Percentiles rank a stretch among this genome's conserved stretches.
Conservation (phyloP, 2,329 filamentous ascomycete species). For the Fusarium compactum region DNA sequence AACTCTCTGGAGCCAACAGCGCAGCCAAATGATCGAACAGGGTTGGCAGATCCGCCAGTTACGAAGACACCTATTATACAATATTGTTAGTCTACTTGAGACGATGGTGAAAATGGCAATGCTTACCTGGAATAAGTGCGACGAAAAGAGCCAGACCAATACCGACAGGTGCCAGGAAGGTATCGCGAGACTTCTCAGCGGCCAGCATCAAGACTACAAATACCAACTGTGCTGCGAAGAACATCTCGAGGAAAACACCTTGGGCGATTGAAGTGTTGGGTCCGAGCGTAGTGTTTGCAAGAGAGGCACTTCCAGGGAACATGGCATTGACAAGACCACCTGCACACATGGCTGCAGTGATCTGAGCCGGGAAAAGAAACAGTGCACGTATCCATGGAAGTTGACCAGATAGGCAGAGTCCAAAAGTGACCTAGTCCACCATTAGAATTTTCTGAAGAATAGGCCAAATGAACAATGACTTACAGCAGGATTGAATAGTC, state of each 20-base stretch:
- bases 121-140: slow-evolving; percentile 51
- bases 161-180: slow-evolving; percentile 74
- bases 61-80: slow-evolving; percentile 38
- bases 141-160: slow-evolving; percentile 77
- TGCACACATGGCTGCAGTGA: slow-evolving; percentile 67
- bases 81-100: slow-evolving; percentile 47
- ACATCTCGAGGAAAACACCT: slow-evolving; percentile 73
- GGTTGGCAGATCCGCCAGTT: slow-evolving; percentile 59
- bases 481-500: slow-evolving; percentile 57
- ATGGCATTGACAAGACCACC: slow-evolving; percentile 66
- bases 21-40: slow-evolving; percentile 61
- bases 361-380: slow-evolving; percentile 65
- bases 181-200: slow-evolving; percentile 76
- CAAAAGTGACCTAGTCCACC: slow-evolving; percentile 34
- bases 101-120: fast-evolving
- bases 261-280: slow-evolving; percentile 62
- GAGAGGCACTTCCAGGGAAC: slow-evolving; percentile 64
- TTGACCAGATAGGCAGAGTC: slow-evolving; percentile 36
- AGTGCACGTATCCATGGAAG: slow-evolving; percentile 34
- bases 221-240: slow-evolving; percentile 70
- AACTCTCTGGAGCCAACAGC: slow-evolving; percentile 55
- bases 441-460: no score
- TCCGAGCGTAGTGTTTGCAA: slow-evolving; percentile 63
- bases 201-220: slow-evolving; percentile 75
- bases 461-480: background rate